Evolutionary conservation across 2,329 filamentous ascomycete genomes (phyloP), one percentile per base, ranked within the genome.

Genomic region (Sarocladiaceae sp.): DNA sequence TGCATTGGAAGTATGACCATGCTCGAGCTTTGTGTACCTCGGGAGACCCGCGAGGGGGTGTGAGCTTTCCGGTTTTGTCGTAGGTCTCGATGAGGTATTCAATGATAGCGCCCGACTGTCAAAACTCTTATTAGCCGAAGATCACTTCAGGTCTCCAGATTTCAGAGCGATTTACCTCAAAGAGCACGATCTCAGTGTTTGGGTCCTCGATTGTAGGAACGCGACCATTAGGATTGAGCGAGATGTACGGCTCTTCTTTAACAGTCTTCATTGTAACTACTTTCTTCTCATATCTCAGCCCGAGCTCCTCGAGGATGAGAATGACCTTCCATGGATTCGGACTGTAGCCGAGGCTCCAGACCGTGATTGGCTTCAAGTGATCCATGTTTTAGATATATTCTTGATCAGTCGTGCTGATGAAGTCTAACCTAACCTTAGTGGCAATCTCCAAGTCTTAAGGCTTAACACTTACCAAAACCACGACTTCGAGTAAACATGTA

Each of bases 11-110:
- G 50, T 58, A 52, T 15, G 53, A 40, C 57, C 56, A 60, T 3
- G 50, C 25, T 10, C 55, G 55, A 8, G 55, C 50, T 8, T 53
- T 37, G 35, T 57, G 50, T n/a, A 55, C 55, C 29, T 60, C 54
- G 1, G 55, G 51, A 11, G 36, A 50, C 13, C 31, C 18, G 15
- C 23, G 48, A 0, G 50, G 18, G 55, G 56, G 57, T 39, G 23
- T 55, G 6, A 59, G 31, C 20, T 50, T 50, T 39, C 51, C 31
- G 31, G 46, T 17, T 11, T 58, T 57, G 42, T 63, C 58, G 48
- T 63, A 63, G 1, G 52, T 50, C 8, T 61, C 56, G 10, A 60
- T 52, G n/a, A 62, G 52, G 42, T 62, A 62, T 33, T 59, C 56
- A 23, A 60, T 59, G 40, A 62, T 60, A 20, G 59, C 60, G 36